A percentile compares a stretch with the other conserved stretches of the same genome.
phyloP scores from a whole-genome alignment of 345 rosid species.

The Eucalyptus cloeziana region DNA sequence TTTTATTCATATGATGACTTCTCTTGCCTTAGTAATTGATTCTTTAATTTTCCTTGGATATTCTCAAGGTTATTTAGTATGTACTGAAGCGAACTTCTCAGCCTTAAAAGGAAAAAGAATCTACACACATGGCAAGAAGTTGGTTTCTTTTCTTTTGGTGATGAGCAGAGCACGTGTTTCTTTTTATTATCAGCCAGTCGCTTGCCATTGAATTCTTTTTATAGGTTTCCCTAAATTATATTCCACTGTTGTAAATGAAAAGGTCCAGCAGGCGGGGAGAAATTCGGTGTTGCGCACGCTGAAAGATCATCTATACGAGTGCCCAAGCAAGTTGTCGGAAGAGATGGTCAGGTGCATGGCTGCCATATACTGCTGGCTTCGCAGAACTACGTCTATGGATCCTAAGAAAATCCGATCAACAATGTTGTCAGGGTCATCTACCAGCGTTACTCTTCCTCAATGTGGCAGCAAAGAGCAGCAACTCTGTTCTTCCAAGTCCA shows the following conservation, averaged over 20 bases:
- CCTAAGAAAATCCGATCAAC: constrained; percentile 36
- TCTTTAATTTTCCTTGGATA: not conserved
- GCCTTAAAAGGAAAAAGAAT: not conserved
- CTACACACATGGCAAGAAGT: not conserved
- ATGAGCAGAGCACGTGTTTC: not conserved
- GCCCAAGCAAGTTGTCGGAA: constrained; percentile 84
- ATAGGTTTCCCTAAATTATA: not conserved
- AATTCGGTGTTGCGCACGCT: constrained; percentile 28
- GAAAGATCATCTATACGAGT: constrained; percentile 73
- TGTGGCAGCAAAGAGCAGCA: constrained; percentile 30
- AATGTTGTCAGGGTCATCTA: constrained; percentile 47
- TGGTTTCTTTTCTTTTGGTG: not conserved
- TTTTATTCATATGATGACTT: not conserved
- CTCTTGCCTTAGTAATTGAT: not conserved
- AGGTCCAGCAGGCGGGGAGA: constrained; percentile 13
- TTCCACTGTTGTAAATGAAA: not conserved
- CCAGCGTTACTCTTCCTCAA: constrained; percentile 48
- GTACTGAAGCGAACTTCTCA: not conserved
- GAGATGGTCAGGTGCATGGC: constrained; percentile 93
- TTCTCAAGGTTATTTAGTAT: not conserved
- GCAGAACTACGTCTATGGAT: constrained; percentile 25
- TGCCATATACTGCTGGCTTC: constrained; percentile 74
- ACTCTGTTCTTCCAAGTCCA: constrained; percentile 61
- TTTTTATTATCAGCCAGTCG: not conserved
- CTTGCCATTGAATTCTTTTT: not conserved